Evolutionary conservation across 2,329 filamentous ascomycete species (phyloP), one percentile per base, ranked within the genome.

Genomic region (Meredithiella fracta): DNA sequence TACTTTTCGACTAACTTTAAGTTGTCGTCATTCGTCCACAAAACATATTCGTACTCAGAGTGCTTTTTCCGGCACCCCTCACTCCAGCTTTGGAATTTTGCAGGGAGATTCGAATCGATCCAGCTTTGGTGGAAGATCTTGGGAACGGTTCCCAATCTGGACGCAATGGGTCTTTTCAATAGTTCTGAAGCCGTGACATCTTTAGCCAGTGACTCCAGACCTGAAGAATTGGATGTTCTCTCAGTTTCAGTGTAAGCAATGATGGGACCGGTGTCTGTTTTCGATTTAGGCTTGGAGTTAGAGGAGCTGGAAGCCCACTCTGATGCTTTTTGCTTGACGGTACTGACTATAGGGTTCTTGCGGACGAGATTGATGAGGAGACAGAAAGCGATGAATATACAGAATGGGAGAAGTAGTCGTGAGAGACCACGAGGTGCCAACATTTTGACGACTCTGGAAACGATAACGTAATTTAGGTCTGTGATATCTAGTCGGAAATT

Each of bases 11-110:
- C 65, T 38, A 68, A 60, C n/a, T 60, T 59, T 40, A 65, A 60
- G 58, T 68, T 68, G 53, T 68, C 66, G 38, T 67, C 62, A 51
- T 68, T 66, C 3, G 67, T 67, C 66, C 66, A 68, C 14, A 68
- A 58, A 23, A 68, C 66, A 63, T 65, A 68, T 58, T 68, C 65
- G 62, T 66, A 68, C 51, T 65, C 63, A 4, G 60, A 59, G 50
- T 68, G 66, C 47, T 60, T 59, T 44, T 57, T 38, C 14, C 65
- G 62, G 54, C 66, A 68, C 2, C 59, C 61, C n/a, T 58, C 55
- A 57, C 65, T 67, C 66, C 66, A 68, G 44, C 59, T 49, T 31
- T 65, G 52, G 31, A 67, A 65, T 59, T 64, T 63, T 29, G 58
- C 37, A 1, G 64, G 64, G 11, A 65, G 59, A 25, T 60, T 56